Base-by-base conservation (phyloP, 2,329 filamentous ascomycete genomes). In the Trichophyton rubrum region DNA sequence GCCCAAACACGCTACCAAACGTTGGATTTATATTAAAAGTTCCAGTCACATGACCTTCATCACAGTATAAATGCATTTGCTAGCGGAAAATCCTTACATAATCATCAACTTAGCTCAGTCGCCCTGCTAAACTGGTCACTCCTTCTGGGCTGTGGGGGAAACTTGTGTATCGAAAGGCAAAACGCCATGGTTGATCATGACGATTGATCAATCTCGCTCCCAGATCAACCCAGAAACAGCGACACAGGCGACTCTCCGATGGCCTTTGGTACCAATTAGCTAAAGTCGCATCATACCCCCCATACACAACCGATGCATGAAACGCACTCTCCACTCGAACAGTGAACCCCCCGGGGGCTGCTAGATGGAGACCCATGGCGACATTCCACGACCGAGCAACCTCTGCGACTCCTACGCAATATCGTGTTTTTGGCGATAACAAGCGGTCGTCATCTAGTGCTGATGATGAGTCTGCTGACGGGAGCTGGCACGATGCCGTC, bases 281-380 rank as follows among this genome's bases (percentile, higher is more conserved):
- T 27, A 6, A 27, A 13, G 15, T 17, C 27, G 24, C 27, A 55
- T 35, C 51, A 35, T 27, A 35, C 51, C 27, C 4, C 1, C 9
- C 15, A 55, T 55, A 55, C 51, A 13, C 51, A 55, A 55, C 51
- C 51, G 51, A 55, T 55, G 51, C 51, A 35, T 33, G 22, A 20
- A 55, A 55, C 51, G 30, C 24, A 35, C 51, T 55, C 58, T 59
- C 20, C 58, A 58, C 57, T 56, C 58, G 58, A 64, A 60, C 47
- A 60, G 61, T 61, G 61, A 64, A 61, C 62, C 61, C 51, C 45
- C 61, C 55, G 55, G 62, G 63, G 67, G 66, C 65, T 70, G 68
- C 72, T 75, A 70, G 67, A 75, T 75, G 74, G 74, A 74, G 71
- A 70, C 70, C 67, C 67, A 76, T 76, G 74, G 74, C 74, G 72